Base-by-base conservation (phyloP, 805 yeast species). In the Hemisphaericaspora nanyangensis region DNA sequence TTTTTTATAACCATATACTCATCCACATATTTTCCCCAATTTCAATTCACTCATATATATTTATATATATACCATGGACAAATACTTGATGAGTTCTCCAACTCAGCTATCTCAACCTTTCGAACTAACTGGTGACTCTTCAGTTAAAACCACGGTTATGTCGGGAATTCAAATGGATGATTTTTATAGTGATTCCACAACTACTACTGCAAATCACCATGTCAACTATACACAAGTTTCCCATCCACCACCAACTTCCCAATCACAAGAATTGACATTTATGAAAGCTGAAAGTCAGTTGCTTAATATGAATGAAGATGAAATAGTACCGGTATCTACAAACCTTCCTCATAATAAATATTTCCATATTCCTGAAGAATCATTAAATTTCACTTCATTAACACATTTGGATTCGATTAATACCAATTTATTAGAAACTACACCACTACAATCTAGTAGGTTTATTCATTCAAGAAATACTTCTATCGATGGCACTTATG, bases 71-170 rank as follows among this genome's bases (percentile, higher is more conserved):
- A 22, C 8, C 6, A 65, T 65, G 71, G 71, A 65, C 34, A 62
- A 63, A 48, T 65, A 50, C 46, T 58, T 65, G 35, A 55, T 65
- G 60, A 63, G 69, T 50, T 61, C 68, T 28, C 71, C 70, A 19
- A 54, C 66, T 20, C 68, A 57, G 52, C 52, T 60, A 46, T 48
- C 64, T 16, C 67, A 63, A 45, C 60, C 59, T 17, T 57, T 58
- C 34, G 58, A 58, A 22, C 11, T 22, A 12, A 22, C 8, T 5
- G 3, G 26, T 22, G 26, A 22, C n/a, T n/a, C n/a, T n/a, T n/a
- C n/a, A n/a, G n/a, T n/a, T n/a, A n/a, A n/a, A n/a, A n/a, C n/a
- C n/a, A n/a, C n/a, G n/a, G n/a, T n/a, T n/a, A n/a, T n/a, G n/a
- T n/a, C n/a, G n/a, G n/a, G n/a, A n/a, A n/a, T n/a, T n/a, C n/a